Conservation (phyloP, 768 basidiomycete genomes). For the Boletus vermiculosoides region DNA sequence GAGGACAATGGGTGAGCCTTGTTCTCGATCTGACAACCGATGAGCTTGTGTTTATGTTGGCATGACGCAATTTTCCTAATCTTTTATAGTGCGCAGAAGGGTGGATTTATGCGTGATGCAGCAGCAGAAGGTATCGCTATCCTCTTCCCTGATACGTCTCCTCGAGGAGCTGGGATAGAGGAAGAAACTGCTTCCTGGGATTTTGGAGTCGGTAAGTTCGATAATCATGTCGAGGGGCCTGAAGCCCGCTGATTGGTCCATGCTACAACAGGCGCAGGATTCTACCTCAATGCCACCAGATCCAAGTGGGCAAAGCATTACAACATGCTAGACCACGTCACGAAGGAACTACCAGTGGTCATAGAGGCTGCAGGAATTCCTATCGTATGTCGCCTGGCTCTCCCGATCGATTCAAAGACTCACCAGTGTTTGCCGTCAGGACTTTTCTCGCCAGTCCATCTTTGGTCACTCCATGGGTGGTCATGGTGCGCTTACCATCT, state of each 20-base stretch:
- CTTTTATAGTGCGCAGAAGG: slow-evolving; percentile 77
- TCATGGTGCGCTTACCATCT: slow-evolving; percentile 90
- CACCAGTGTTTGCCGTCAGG: slow-evolving; percentile 44
- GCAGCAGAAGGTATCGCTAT: slow-evolving; percentile 84
- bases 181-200: slow-evolving; percentile 86
- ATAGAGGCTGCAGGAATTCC: slow-evolving; percentile 73
- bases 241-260: slow-evolving; percentile 1
- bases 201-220: slow-evolving; percentile 71
- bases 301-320: slow-evolving; percentile 72
- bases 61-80: not conserved
- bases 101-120: slow-evolving; percentile 85
- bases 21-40: not conserved
- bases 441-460: slow-evolving; percentile 80
- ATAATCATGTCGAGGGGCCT: not conserved
- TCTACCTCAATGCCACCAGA: slow-evolving; percentile 91
- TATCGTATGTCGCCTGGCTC: slow-evolving; percentile 50
- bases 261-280: slow-evolving; percentile 67
- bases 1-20: slow-evolving; percentile 84
- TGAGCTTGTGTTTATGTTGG: not conserved
- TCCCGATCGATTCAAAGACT: not conserved
- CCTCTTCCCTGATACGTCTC: slow-evolving; percentile 92
- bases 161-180: slow-evolving; percentile 83
- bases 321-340: slow-evolving; percentile 86
- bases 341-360: slow-evolving; percentile 78
- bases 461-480: slow-evolving; percentile 99